phyloP scores from a whole-genome alignment of 139 green algal genomes.

The Chlamydomonas sphaeroides region DNA sequence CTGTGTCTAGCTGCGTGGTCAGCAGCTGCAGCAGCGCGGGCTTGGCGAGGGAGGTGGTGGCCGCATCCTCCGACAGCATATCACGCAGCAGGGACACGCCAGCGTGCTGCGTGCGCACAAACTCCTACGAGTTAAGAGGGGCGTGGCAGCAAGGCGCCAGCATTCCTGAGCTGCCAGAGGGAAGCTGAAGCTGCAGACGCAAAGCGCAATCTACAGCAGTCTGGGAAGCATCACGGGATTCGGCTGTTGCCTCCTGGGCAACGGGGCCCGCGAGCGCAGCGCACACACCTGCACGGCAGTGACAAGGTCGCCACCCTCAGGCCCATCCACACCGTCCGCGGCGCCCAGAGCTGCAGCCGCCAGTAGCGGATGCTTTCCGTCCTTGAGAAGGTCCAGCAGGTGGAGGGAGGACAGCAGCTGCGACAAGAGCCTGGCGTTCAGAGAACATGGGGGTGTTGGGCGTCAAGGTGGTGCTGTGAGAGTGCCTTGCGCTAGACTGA shows the following conservation, averaged over 20 bases:
- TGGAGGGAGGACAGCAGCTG: conserved; percentile 17
- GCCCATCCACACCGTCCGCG: too few relatives aligned
- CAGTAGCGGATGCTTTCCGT: conserved; percentile 11
- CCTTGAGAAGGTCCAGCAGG: conserved; percentile 23
- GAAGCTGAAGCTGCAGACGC: background rate
- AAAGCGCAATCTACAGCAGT: too few relatives aligned
- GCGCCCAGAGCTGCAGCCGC: too few relatives aligned
- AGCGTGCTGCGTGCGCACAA: background rate
- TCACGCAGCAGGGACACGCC: conserved; percentile 18
- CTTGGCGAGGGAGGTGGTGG: background rate
- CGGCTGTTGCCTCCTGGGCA: too few relatives aligned
- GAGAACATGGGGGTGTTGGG: too few relatives aligned
- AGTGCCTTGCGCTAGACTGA: too few relatives aligned
- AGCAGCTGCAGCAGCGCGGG: conserved; percentile 13
- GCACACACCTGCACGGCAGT: too few relatives aligned
- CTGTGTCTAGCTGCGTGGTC: background rate
- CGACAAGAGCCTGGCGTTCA: conserved; percentile 3
- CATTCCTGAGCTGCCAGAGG: background rate
- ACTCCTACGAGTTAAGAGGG: background rate
- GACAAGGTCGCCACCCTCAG: too few relatives aligned
- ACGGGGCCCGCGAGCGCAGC: too few relatives aligned
- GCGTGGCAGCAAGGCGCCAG: background rate
- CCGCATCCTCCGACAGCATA: conserved; percentile 1
- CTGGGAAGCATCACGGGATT: too few relatives aligned
- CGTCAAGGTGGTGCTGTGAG: background rate